A percentile compares a stretch with the other conserved stretches of the same genome.
Conservation (phyloP, 371 early-diverging fungal genomes). For the Nematocida ironsii region DNA sequence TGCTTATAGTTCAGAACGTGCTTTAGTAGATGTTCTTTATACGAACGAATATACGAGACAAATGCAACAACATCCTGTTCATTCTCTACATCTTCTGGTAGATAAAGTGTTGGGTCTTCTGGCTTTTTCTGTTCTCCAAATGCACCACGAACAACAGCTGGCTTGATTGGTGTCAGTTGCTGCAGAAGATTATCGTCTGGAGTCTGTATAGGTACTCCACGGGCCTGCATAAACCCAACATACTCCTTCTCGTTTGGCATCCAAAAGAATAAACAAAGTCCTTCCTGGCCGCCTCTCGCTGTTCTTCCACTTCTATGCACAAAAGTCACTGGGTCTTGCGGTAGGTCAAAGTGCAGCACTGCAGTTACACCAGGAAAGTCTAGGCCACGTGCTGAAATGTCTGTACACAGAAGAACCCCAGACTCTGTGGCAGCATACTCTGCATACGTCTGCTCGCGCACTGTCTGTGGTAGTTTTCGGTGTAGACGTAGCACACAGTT, state of each 20-base stretch:
- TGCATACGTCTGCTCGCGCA: conserved; percentile 59
- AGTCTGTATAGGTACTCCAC: conserved; percentile 29
- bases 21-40: conserved; percentile 67
- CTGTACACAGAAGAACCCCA: conserved; percentile 65
- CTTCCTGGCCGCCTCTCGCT: conserved; percentile 81
- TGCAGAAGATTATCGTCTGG: background rate
- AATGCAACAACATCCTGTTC: conserved; percentile 62
- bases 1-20: conserved; percentile 67
- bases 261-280: conserved; percentile 74
- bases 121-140: background rate
- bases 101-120: background rate
- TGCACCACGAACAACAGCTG: background rate
- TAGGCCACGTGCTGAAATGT: conserved; percentile 68
- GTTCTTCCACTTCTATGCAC: conserved; percentile 95
- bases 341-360: conserved; percentile 61
- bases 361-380: conserved; percentile 65
- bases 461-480: conserved; percentile 64
- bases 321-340: conserved; percentile 81
- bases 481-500: conserved; percentile 57
- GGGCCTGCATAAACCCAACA: conserved; percentile 60
- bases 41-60: conserved; percentile 69
- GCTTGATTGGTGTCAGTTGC: background rate
- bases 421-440: conserved; percentile 45
- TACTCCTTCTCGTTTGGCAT: conserved; percentile 66
- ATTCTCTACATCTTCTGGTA: conserved; percentile 32